These are phyloP conservation scores for Diplogelasinospora grovesii DNA, from an alignment of 495 filamentous ascomycete genomes.

Conservation along the genomic window DNA sequence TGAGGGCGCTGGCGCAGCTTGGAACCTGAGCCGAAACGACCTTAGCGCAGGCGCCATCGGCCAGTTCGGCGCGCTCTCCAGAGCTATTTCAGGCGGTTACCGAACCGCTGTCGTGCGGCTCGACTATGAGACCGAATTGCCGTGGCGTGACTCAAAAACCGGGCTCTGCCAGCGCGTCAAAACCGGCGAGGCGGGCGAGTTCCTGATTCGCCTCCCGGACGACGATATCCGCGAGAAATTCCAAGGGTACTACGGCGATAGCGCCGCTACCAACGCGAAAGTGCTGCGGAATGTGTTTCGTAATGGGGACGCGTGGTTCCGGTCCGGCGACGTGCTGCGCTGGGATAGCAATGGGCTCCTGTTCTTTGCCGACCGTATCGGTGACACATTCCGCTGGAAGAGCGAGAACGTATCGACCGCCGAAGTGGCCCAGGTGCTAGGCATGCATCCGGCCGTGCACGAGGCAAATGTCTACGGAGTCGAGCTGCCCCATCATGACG, in stretches of 20 bases:
- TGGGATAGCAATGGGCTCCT: slow-evolving; percentile 64
- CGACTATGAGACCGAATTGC: slow-evolving; percentile 62
- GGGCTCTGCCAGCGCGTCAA: slow-evolving; percentile 60
- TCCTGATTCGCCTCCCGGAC: slow-evolving; percentile 65
- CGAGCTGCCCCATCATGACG: slow-evolving; percentile 74
- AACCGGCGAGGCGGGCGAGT: slow-evolving; percentile 65
- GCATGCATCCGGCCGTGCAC: slow-evolving; percentile 55
- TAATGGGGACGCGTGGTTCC: slow-evolving; percentile 81
- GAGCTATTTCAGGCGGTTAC: slow-evolving; percentile 42
- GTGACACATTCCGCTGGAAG: slow-evolving; percentile 97
- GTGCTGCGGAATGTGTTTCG: slow-evolving; percentile 68
- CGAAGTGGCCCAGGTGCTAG: slow-evolving; percentile 69
- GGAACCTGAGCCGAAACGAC: slow-evolving; percentile 68
- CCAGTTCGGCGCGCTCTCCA: slow-evolving; percentile 57
- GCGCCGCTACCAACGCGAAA: slow-evolving; percentile 65
- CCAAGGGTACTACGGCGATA: slow-evolving; percentile 82
- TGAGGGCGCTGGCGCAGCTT: slow-evolving; percentile 64
- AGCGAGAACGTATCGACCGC: slow-evolving; percentile 84
- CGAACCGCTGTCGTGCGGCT: slow-evolving; percentile 57
- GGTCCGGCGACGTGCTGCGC: slow-evolving; percentile 76
- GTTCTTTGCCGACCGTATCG: slow-evolving; percentile 85
- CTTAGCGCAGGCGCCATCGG: slow-evolving; percentile 77
- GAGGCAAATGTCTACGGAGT: slow-evolving; percentile 93
- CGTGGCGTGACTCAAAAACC: slow-evolving; percentile 64
- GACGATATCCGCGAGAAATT: slow-evolving; percentile 56